A percentile compares a stretch with the other conserved stretches of the same genome.
Conservation (phyloP, 495 filamentous ascomycete species). For the Lophium mytilinum region DNA sequence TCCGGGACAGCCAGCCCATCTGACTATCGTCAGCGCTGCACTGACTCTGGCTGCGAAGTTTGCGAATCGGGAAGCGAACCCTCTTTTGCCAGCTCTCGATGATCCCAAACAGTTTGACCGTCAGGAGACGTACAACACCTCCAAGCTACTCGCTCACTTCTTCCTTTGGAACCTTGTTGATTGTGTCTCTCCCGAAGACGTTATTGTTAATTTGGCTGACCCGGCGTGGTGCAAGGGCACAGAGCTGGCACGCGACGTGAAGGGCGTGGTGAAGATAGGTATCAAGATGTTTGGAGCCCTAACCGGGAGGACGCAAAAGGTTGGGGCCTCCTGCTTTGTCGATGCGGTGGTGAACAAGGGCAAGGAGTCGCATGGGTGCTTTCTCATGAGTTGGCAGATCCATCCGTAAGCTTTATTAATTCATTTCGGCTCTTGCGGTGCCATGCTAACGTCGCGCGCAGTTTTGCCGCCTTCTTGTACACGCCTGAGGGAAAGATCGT, state of each 20-base stretch:
- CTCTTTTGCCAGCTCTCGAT: conserved; percentile 26
- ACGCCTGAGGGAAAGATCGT: conserved; percentile 34
- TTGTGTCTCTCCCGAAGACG: conserved; percentile 20
- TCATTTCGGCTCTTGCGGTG: not conserved
- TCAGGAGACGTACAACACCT: conserved; percentile 26
- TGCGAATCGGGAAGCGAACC: not conserved
- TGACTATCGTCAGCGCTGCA: conserved; percentile 26
- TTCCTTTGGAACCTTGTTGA: conserved; percentile 24
- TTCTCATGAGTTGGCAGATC: conserved; percentile 37
- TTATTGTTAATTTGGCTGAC: conserved; percentile 34
- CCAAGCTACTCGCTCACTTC: conserved; percentile 31
- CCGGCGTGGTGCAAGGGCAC: conserved; percentile 40
- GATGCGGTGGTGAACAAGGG: conserved; percentile 37
- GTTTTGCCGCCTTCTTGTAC: conserved; percentile 26
- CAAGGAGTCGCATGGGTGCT: conserved; percentile 35
- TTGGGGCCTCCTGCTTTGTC: conserved; percentile 35
- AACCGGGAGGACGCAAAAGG: conserved; percentile 27
- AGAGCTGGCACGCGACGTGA: conserved; percentile 30
- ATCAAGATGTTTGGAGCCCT: conserved; percentile 22
- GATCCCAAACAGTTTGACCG: conserved; percentile 16
- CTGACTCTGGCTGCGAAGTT: conserved; percentile 23
- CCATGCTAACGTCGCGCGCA: not conserved
- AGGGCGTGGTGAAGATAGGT: conserved; percentile 8
- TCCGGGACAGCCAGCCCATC: conserved; percentile 12
- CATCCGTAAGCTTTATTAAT: conserved; percentile 32